Percentiles rank a stretch among this genome's conserved stretches.
Evolutionary conservation across 1,284 basidiomycete species (phyloP).

Genomic region (Pseudozyma thailandica): DNA sequence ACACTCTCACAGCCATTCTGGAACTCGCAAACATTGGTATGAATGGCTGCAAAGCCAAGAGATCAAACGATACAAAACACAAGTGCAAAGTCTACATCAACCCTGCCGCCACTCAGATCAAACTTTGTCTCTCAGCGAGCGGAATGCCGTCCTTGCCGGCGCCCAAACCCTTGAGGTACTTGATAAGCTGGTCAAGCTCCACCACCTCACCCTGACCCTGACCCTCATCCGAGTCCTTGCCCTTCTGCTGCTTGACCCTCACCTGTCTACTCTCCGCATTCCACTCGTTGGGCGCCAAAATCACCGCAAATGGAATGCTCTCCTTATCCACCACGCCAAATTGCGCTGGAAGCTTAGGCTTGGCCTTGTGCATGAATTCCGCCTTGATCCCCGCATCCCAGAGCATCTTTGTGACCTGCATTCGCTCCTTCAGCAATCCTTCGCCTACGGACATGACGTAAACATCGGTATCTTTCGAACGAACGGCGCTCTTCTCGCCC

Average conservation of each 20-base stretch:
- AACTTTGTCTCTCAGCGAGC: slow-evolving; percentile 21
- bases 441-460: slow-evolving; percentile 94
- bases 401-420: slow-evolving; percentile 82
- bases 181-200: slow-evolving; percentile 73
- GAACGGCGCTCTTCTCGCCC: slow-evolving; percentile 69
- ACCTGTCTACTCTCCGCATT: slow-evolving; percentile 73
- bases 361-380: slow-evolving; percentile 92
- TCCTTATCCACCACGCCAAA: slow-evolving; percentile 93
- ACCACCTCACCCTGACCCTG: slow-evolving; percentile 75
- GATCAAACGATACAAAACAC: neutral
- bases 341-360: slow-evolving; percentile 77
- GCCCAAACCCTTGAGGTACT: slow-evolving; percentile 72
- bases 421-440: slow-evolving; percentile 85
- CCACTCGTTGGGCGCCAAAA: slow-evolving; percentile 87
- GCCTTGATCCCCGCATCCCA: slow-evolving; percentile 91
- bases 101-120: slow-evolving; percentile 10
- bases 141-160: slow-evolving; percentile 21
- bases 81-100: neutral
- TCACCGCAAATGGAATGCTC: slow-evolving; percentile 88
- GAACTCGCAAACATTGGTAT: neutral
- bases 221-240: slow-evolving; percentile 73
- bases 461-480: slow-evolving; percentile 92
- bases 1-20: too few relatives aligned
- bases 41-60: neutral
- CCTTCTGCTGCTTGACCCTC: slow-evolving; percentile 90